Conservation (phyloP, 2,329 filamentous ascomycete genomes). For the Diaporthe sp. region DNA sequence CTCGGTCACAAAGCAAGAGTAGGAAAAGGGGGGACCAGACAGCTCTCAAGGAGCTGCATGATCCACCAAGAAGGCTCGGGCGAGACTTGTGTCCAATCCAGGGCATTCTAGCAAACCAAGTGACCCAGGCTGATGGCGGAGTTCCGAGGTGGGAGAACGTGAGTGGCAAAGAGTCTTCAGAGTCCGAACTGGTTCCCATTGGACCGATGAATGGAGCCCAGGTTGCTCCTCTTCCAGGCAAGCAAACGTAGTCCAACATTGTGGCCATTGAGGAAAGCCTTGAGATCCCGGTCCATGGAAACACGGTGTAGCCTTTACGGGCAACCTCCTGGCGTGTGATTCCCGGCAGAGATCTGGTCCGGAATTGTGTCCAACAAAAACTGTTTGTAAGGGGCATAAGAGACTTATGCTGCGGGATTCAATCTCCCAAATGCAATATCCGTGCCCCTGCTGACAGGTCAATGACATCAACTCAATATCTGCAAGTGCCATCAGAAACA, state of each 20-base stretch:
- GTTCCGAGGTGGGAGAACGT: neutral
- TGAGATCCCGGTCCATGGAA: neutral
- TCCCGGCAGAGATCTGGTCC: neutral
- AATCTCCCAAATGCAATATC: neutral
- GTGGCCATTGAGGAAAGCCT: neutral
- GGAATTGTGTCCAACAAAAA: neutral
- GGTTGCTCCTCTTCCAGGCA: neutral
- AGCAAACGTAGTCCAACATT: neutral
- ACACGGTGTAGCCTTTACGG: neutral
- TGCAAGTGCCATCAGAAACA: neutral
- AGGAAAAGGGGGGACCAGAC: neutral
- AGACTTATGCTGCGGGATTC: neutral
- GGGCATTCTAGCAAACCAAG: neutral
- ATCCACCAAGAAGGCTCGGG: neutral
- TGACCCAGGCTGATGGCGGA: neutral
- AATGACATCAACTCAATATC: neutral
- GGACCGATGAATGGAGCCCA: too few relatives aligned
- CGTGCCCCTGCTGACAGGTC: neutral
- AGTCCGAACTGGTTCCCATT: neutral
- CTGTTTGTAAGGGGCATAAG: neutral
- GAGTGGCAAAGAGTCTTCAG: neutral
- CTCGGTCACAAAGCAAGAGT: neutral
- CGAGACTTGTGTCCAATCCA: neutral
- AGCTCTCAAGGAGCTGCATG: neutral
- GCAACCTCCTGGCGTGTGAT: neutral